Percentiles rank a stretch among this genome's conserved stretches.
These are phyloP conservation scores for Podaxis sp. DNA, from an alignment of 768 basidiomycete species.

Conservation along the genomic window DNA sequence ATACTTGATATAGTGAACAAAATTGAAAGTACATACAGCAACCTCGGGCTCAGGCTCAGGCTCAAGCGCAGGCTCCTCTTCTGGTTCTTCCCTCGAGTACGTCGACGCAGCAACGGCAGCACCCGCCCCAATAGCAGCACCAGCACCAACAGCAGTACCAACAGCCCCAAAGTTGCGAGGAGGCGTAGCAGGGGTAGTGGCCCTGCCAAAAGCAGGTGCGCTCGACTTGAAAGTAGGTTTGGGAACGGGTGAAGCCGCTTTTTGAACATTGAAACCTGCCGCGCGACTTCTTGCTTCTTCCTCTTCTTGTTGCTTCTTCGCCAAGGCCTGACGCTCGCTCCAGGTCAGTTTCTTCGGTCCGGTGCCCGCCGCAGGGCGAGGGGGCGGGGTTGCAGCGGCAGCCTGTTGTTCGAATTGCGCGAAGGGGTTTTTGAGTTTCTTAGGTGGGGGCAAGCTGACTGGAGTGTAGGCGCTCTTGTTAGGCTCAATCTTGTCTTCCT, in stretches of 20 bases:
- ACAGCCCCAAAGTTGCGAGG: constrained; percentile 45
- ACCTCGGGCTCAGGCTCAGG: constrained; percentile 22
- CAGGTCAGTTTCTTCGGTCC: constrained; percentile 84
- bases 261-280: constrained; percentile 42
- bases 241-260: constrained; percentile 30
- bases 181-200: constrained; percentile 32
- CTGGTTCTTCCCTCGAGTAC: constrained; percentile 26
- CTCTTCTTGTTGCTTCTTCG: constrained; percentile 82
- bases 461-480: constrained; percentile 90
- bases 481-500: constrained; percentile 82
- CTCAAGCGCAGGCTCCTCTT: constrained; percentile 19
- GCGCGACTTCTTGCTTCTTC: constrained; percentile 66
- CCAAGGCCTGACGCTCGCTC: constrained; percentile 89
- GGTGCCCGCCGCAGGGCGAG: constrained; percentile 19
- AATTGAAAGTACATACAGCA: constrained; percentile 19
- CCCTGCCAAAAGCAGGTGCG: constrained; percentile 46
- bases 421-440: constrained; percentile 85
- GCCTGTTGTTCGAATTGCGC: constrained; percentile 55
- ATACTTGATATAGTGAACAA: constrained; percentile 3
- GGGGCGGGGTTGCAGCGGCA: constrained; percentile 25
- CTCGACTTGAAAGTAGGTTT: constrained; percentile 41
- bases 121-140: constrained; percentile 30
- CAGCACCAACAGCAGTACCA: constrained; percentile 31
- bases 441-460: constrained; percentile 80
- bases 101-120: constrained; percentile 24